These are phyloP conservation scores for Cercospora zeina DNA, from an alignment of 2,329 filamentous ascomycete genomes.

Conservation along the genomic window DNA sequence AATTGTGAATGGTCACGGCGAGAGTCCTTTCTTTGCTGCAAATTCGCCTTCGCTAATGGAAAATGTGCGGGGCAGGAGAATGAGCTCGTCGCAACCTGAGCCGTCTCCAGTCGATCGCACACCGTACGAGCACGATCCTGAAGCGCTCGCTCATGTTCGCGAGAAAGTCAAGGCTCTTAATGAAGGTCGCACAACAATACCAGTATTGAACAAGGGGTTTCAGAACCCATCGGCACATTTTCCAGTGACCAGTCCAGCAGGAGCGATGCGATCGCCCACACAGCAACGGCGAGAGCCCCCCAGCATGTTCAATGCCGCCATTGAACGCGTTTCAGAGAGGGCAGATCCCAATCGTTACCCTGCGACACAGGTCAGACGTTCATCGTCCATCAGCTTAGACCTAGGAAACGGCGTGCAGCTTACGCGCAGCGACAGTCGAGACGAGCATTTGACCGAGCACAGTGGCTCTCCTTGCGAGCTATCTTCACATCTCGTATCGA, in stretches of 20 bases:
- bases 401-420: neutral
- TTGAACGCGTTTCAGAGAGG: conserved; percentile 2
- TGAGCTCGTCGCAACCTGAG: conserved; percentile 3
- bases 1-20: conserved; percentile 21
- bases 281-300: conserved; percentile 6
- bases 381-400: neutral
- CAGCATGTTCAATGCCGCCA: conserved; percentile 16
- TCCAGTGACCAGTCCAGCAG: neutral
- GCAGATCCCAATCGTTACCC: conserved; percentile 3
- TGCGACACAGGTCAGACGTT: neutral
- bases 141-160: conserved; percentile 31
- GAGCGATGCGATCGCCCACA: neutral
- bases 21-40: conserved; percentile 26
- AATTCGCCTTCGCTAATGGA: conserved; percentile 15
- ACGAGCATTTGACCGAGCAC: conserved; percentile 29
- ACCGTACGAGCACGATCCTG: conserved; percentile 34
- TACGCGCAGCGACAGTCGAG: conserved; percentile 19
- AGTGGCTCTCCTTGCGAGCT: conserved; percentile 31
- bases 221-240: conserved; percentile 11
- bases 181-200: conserved; percentile 23
- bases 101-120: conserved; percentile 9
- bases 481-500: conserved; percentile 32
- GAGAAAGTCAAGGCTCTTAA: conserved; percentile 34
- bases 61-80: conserved; percentile 8
- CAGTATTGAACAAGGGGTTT: conserved; percentile 31